Conservation (phyloP, 495 filamentous ascomycete species). For the Penicillium cosmopolitanum region DNA sequence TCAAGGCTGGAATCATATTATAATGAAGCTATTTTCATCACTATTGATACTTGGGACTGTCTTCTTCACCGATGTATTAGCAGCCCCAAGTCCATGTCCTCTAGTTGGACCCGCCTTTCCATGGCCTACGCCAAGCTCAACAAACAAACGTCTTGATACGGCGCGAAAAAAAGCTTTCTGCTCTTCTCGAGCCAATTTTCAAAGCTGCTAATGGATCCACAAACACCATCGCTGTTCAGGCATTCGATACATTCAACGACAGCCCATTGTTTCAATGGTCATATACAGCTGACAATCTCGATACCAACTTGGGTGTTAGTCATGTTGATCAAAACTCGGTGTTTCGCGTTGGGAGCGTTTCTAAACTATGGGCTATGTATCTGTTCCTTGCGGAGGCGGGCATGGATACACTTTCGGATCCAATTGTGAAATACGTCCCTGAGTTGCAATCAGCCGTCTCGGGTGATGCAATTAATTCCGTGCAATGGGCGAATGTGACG, state of each 20-base stretch:
- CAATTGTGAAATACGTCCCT: conserved; percentile 52
- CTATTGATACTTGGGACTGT: conserved; percentile 7
- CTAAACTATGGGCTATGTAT: conserved; percentile 53
- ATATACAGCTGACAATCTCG: conserved; percentile 9
- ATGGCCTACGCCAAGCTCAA: conserved; percentile 6
- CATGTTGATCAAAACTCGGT: conserved; percentile 48
- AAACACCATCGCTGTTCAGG: conserved; percentile 16
- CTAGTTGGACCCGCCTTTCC: conserved; percentile 16
- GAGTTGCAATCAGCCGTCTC: conserved; percentile 42
- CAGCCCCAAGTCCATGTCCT: conserved; percentile 9
- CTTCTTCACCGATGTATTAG: background rate
- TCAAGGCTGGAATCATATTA: background rate
- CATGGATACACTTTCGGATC: conserved; percentile 47
- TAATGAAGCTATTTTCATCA: conserved; percentile 2
- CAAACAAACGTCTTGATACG: background rate
- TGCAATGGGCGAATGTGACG: conserved; percentile 59
- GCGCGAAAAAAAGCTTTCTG: conserved; percentile 11
- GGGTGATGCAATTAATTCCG: conserved; percentile 37
- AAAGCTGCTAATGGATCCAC: conserved; percentile 8
- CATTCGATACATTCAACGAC: conserved; percentile 8
- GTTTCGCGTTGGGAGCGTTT: conserved; percentile 54
- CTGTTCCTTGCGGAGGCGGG: conserved; percentile 51
- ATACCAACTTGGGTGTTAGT: conserved; percentile 19
- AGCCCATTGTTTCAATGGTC: conserved; percentile 7
- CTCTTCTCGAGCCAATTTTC: conserved; percentile 5